phyloP scores from a whole-genome alignment of 495 filamentous ascomycete genomes.

The Polyplosphaeria fusca region DNA sequence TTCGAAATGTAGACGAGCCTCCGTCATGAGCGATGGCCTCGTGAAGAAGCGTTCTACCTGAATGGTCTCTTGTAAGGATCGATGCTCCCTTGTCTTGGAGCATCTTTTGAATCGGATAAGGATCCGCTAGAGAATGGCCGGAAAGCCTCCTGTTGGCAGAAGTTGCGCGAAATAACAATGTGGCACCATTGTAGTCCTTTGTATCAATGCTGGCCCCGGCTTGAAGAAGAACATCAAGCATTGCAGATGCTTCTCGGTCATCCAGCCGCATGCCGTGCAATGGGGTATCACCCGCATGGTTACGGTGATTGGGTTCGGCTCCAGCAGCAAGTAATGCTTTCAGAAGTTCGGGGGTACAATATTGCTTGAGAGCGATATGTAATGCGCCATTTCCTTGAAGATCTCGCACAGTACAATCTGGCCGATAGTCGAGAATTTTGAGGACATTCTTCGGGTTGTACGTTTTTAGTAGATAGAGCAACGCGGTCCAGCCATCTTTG shows the following conservation, averaged over 20 bases:
- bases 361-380: not conserved
- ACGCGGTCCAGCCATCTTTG: not conserved
- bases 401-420: conserved; percentile 4
- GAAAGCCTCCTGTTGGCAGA: not conserved
- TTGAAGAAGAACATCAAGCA: conserved; percentile 1
- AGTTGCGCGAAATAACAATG: not conserved
- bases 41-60: not conserved
- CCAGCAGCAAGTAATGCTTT: conserved; percentile 6
- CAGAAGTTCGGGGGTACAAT: not conserved
- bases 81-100: not conserved
- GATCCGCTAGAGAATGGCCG: not conserved
- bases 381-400: conserved; percentile 4
- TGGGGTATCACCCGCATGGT: conserved; percentile 43
- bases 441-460: not conserved
- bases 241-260: not conserved
- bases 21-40: not conserved
- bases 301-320: conserved; percentile 6
- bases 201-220: conserved; percentile 1
- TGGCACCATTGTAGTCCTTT: not conserved
- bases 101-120: too few relatives aligned
- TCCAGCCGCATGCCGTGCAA: conserved; percentile 40
- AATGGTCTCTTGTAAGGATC: not conserved
- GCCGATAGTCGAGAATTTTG: not conserved
- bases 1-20: not conserved
- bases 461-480: not conserved